Evolutionary conservation across 176 grass and related monocot genomes (phyloP), one percentile per base, ranked within the genome.

Genomic region (Avena eriantha): DNA sequence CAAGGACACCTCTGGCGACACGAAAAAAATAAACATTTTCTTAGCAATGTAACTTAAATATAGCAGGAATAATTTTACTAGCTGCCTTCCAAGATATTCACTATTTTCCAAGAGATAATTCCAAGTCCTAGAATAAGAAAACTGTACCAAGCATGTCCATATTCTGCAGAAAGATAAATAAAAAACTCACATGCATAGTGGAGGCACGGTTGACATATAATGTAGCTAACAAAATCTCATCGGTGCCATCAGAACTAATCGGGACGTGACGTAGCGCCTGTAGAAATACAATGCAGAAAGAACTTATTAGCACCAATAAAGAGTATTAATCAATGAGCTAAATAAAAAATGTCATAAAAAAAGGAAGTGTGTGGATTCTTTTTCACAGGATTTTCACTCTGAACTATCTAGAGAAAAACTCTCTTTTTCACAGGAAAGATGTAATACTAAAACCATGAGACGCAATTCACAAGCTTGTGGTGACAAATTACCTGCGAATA

Each of bases 171-270:
- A 53, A 83, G 21, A 70, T 34, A 76, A 72, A 87, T 34, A 0
- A 73, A 86, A 87, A 56, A 89, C 86, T 94, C 71, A 94, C 96
- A 90, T 98, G 92, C 88, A 98, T 92, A 77, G 96, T 81, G 65
- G 90, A 95, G 88, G 96, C 96, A 63, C 96, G 86, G 48, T 98
- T 98, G 69, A 91, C 72, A 83, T 98, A 98, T 53, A 95, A 53
- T 80, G 92, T 87, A 57, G 90, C 83, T 69, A 89, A 58, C 90
- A 95, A 85, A 19, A 82, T 90, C 70, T 61, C 85, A 68, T 94
- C 90, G 54, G 84, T 94, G 18, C 79, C 84, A 82, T 84, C 75
- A 22, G 41, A 87, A 84, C 29, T 74, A 53, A 88, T 21, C 0
- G 96, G 91, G 33, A 35, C 59, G 69, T 94, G 54, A 66, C 93